Conservation (phyloP, 2,329 filamentous ascomycete species). For the Diaporthe ilicicola region DNA sequence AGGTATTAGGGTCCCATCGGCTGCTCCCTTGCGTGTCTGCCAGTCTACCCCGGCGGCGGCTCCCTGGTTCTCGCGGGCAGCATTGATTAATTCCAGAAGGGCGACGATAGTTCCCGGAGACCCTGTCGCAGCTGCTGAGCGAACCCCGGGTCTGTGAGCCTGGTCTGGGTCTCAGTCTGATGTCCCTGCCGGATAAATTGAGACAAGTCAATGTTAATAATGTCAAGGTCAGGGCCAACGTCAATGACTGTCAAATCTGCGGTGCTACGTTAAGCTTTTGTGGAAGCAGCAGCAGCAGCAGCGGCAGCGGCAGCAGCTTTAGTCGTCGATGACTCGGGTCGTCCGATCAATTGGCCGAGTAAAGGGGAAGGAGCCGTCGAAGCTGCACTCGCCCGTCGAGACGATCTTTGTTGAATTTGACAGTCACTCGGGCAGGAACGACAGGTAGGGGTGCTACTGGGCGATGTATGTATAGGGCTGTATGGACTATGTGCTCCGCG, state of each 20-base stretch:
- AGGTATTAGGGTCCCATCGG: constrained; percentile 23
- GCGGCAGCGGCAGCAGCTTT: background rate
- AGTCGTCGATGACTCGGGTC: constrained; percentile 13
- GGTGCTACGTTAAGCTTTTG: constrained; percentile 9
- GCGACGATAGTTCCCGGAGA: constrained; percentile 18
- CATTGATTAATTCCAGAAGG: constrained; percentile 21
- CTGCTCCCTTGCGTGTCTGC: constrained; percentile 15
- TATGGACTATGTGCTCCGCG: background rate
- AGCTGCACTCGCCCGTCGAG: constrained; percentile 8
- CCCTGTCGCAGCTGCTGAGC: constrained; percentile 13
- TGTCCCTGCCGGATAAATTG: constrained; percentile 15
- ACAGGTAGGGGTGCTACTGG: constrained; percentile 18
- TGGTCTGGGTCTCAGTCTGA: background rate
- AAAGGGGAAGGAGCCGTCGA: background rate
- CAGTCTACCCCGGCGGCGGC: constrained; percentile 20
- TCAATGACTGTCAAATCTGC: constrained; percentile 5
- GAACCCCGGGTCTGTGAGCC: background rate
- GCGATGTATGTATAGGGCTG: background rate
- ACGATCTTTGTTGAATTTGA: background rate
- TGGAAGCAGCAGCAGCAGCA: background rate
- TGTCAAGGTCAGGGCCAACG: background rate
- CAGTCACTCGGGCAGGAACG: background rate
- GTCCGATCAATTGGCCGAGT: constrained; percentile 17
- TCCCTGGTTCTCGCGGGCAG: background rate
- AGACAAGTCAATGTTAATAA: constrained; percentile 21